Evolutionary conservation across 305 asterid species (phyloP).

Genomic region (Caryopteris hybrid): DNA sequence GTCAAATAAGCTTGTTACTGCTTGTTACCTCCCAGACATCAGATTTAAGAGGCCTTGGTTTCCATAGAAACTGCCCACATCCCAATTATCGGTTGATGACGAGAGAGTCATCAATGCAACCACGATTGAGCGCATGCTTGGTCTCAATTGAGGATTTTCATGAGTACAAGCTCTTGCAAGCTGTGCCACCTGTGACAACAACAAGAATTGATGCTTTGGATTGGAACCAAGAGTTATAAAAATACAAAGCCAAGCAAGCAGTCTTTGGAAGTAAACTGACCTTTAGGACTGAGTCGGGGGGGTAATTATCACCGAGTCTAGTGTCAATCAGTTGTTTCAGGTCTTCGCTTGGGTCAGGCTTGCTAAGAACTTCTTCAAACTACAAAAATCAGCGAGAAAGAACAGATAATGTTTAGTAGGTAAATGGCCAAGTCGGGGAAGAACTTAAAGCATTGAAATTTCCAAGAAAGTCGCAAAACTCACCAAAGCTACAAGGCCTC

Average conservation of each 20-base stretch:
- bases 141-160: slow-evolving; percentile 77
- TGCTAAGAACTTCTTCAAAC: slow-evolving; percentile 81
- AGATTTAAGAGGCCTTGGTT: slow-evolving; percentile 61
- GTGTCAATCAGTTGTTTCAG: slow-evolving; percentile 65
- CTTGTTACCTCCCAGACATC: slow-evolving; percentile 67
- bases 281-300: slow-evolving; percentile 70
- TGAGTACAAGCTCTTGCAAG: slow-evolving; percentile 88
- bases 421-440: slow-evolving; percentile 1
- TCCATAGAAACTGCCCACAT: slow-evolving; percentile 74
- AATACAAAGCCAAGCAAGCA: not conserved
- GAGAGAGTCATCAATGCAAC: slow-evolving; percentile 90
- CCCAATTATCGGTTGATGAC: slow-evolving; percentile 88
- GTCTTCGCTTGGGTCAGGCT: slow-evolving; percentile 47
- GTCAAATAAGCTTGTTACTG: not conserved
- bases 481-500: slow-evolving; percentile 81
- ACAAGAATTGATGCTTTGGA: not conserved
- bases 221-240: no score
- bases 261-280: slow-evolving; percentile 22
- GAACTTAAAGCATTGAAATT: not conserved
- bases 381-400: slow-evolving; percentile 18
- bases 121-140: slow-evolving; percentile 83
- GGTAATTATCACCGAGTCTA: slow-evolving; percentile 67
- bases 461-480: slow-evolving; percentile 20
- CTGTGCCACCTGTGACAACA: slow-evolving; percentile 53
- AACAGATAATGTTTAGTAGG: not conserved